Evolutionary conservation across 345 rosid genomes (phyloP).

Genomic region (Acer yangbiense): DNA sequence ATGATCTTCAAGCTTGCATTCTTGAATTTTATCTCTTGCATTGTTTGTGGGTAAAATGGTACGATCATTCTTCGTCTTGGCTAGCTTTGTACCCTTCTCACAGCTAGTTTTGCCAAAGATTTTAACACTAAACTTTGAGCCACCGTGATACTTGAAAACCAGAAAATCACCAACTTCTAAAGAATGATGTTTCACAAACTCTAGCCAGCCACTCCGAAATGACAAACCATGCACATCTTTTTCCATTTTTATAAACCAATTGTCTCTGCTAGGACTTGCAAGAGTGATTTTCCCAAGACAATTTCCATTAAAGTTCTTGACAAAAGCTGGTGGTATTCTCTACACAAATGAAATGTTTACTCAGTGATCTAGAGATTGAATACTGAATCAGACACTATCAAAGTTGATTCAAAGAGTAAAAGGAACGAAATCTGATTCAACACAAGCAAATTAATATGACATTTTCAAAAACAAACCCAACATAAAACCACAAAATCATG

Average conservation of each 20-base stretch:
- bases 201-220: constrained; percentile 11
- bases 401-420: not conserved
- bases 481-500: not conserved
- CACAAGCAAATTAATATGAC: not conserved
- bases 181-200: constrained; percentile 12
- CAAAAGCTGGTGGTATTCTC: constrained; percentile 4
- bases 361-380: not conserved
- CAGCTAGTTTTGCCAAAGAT: constrained; percentile 5
- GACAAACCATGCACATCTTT: not conserved
- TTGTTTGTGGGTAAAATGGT: not conserved
- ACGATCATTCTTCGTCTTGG: not conserved
- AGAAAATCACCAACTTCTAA: constrained; percentile 15
- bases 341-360: not conserved
- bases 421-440: not conserved
- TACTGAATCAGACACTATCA: not conserved
- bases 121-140: constrained; percentile 12
- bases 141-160: constrained; percentile 12
- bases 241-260: constrained; percentile 9
- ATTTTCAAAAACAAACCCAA: not conserved
- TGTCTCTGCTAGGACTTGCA: not conserved
- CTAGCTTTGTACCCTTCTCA: not conserved
- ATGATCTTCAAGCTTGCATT: not conserved
- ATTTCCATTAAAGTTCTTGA: not conserved
- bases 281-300: not conserved
- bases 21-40: too few relatives aligned